These are phyloP conservation scores for Colletotrichum tofieldiae DNA, from an alignment of 2,329 filamentous ascomycete species.

Conservation along the genomic window DNA sequence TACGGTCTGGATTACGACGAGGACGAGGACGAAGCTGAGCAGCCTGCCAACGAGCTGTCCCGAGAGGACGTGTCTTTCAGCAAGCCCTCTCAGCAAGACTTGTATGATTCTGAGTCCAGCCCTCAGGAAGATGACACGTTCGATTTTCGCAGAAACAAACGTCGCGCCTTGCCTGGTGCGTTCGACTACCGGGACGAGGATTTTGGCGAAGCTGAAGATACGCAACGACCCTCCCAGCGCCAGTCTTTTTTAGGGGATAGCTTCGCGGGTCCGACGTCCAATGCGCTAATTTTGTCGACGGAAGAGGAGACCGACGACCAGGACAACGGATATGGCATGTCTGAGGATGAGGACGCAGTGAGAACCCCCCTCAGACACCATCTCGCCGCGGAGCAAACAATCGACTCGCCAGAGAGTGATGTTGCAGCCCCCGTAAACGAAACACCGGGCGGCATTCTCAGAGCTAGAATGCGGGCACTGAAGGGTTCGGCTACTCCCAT, in stretches of 20 bases:
- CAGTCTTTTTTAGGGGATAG: constrained; percentile 95
- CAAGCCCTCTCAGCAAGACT: constrained; percentile 38
- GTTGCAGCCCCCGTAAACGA: constrained; percentile 61
- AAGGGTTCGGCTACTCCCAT: constrained; percentile 73
- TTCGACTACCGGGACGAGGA: constrained; percentile 77
- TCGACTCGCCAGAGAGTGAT: constrained; percentile 66
- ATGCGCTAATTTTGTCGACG: constrained; percentile 71
- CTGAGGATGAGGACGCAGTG: constrained; percentile 80
- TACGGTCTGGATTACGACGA: constrained; percentile 91
- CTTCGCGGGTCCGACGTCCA: constrained; percentile 86
- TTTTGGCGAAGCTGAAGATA: constrained; percentile 60
- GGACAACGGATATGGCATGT: constrained; percentile 84
- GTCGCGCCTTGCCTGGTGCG: constrained; percentile 79
- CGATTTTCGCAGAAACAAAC: constrained; percentile 65
- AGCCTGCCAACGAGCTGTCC: background rate
- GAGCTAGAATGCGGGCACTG: constrained; percentile 75
- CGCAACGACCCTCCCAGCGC: constrained; percentile 59
- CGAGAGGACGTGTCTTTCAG: background rate
- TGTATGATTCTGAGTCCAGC: constrained; percentile 56
- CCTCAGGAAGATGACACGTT: constrained; percentile 68
- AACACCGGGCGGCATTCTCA: constrained; percentile 74
- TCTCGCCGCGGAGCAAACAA: constrained; percentile 81
- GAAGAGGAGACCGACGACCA: constrained; percentile 73
- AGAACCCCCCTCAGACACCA: constrained; percentile 82
- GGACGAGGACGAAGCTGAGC: constrained; percentile 71